Conservation (phyloP, 192 early-diverging fungal genomes). For the Umbelopsis sp. region DNA sequence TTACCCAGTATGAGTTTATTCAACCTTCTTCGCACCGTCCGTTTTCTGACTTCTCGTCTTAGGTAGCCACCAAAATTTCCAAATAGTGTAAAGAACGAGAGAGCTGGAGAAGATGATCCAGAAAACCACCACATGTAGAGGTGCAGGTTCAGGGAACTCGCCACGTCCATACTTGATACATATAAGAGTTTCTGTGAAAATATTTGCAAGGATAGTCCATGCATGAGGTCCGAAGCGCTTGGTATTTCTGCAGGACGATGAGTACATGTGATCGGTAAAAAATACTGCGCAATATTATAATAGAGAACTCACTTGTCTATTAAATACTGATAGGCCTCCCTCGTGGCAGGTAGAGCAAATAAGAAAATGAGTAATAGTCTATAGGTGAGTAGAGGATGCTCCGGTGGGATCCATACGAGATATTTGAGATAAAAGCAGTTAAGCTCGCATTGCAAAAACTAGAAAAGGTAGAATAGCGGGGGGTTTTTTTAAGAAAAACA, state of each 20-base stretch:
- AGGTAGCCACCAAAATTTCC: conserved; percentile 62
- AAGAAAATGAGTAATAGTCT: conserved; percentile 83
- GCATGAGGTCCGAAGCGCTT: conserved; percentile 92
- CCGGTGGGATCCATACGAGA: conserved; percentile 89
- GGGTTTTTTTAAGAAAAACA: no score
- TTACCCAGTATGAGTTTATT: not conserved
- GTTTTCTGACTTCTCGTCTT: not conserved
- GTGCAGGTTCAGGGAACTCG: conserved; percentile 83
- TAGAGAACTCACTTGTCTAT: conserved; percentile 43
- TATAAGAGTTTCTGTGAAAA: conserved; percentile 91
- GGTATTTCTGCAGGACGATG: conserved; percentile 54
- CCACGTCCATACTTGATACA: conserved; percentile 85
- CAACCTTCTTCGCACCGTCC: not conserved
- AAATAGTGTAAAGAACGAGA: conserved; percentile 73
- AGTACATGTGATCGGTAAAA: not conserved
- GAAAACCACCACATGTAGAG: conserved; percentile 65
- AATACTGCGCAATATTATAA: no score
- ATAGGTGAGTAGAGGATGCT: conserved; percentile 77
- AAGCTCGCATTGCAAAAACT: conserved; percentile 81
- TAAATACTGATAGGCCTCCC: conserved; percentile 92
- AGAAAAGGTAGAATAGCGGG: conserved; percentile 2
- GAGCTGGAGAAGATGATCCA: conserved; percentile 68
- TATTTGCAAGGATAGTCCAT: conserved; percentile 86
- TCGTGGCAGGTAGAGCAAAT: conserved; percentile 80
- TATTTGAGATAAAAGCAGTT: conserved; percentile 96